A percentile compares a stretch with the other conserved stretches of the same genome.
phyloP scores from a whole-genome alignment of 2,329 filamentous ascomycete species.

The Penicillium italicum region DNA sequence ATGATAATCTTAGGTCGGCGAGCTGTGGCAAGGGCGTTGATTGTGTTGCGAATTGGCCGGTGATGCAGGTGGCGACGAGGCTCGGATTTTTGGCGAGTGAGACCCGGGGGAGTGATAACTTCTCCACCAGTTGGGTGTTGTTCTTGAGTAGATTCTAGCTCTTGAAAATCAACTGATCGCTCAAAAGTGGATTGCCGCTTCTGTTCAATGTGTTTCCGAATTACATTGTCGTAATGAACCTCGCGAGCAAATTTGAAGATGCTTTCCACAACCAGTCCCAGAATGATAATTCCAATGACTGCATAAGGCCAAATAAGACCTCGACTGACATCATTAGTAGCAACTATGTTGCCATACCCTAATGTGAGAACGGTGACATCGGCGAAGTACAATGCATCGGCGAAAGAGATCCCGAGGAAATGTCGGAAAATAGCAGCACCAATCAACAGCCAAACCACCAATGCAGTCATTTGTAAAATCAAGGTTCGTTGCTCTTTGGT shows the following conservation, averaged over 20 bases:
- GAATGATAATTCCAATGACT: conserved; percentile 75
- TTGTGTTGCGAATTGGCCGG: conserved; percentile 22
- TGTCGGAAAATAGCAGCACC: conserved; percentile 72
- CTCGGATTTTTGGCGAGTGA: conserved; percentile 7
- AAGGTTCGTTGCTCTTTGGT: conserved; percentile 79
- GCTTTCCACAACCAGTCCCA: conserved; percentile 78
- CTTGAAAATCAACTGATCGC: conserved; percentile 47
- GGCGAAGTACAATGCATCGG: conserved; percentile 76
- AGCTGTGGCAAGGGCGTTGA: conserved; percentile 20
- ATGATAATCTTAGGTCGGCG: conserved; percentile 49
- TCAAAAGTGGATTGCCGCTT: conserved; percentile 54
- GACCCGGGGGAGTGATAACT: neutral
- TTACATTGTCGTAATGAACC: conserved; percentile 59
- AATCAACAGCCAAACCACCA: conserved; percentile 74
- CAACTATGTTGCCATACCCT: conserved; percentile 61
- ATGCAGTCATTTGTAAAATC: conserved; percentile 84
- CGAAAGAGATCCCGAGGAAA: conserved; percentile 70
- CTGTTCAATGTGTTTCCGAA: conserved; percentile 57
- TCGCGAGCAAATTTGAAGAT: conserved; percentile 65
- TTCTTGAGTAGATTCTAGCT: conserved; percentile 26
- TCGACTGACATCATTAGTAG: conserved; percentile 55
- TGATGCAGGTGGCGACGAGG: conserved; percentile 2
- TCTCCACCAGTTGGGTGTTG: neutral
- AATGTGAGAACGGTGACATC: conserved; percentile 64
- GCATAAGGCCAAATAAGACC: conserved; percentile 79